phyloP scores from a whole-genome alignment of 345 rosid genomes.

The Citrus medica region DNA sequence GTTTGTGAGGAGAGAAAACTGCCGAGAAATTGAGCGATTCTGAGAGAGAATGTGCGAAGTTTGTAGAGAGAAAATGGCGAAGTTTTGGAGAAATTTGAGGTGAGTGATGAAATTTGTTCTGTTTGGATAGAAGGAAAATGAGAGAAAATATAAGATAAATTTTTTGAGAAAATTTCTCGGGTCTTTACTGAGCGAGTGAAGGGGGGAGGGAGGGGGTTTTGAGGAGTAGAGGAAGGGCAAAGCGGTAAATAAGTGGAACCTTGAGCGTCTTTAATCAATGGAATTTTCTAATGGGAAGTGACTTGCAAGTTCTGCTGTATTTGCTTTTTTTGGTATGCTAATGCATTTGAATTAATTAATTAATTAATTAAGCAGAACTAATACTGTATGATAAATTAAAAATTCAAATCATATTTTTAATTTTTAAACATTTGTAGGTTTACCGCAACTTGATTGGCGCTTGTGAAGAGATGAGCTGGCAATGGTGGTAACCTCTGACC shows the following conservation, averaged over 20 bases:
- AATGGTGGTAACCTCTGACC: slow-evolving; percentile 18
- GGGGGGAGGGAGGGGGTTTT: slow-evolving; percentile 26
- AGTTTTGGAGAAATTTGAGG: neutral
- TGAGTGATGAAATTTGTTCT: neutral
- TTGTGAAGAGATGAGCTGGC: slow-evolving; percentile 26
- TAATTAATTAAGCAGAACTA: neutral
- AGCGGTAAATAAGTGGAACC: slow-evolving; percentile 23
- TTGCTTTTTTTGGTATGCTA: slow-evolving; percentile 11
- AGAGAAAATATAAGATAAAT: neutral
- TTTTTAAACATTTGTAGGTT: neutral
- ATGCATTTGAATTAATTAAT: neutral
- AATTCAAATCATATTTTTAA: no score
- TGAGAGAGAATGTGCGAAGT: neutral
- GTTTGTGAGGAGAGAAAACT: neutral
- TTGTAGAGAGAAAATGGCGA: neutral
- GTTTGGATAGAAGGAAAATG: slow-evolving; percentile 3
- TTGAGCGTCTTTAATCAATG: slow-evolving; percentile 19
- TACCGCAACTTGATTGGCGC: neutral
- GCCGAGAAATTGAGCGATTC: neutral
- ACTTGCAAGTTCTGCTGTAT: slow-evolving; percentile 26
- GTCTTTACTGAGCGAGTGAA: neutral
- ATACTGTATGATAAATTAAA: no score
- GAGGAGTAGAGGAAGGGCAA: slow-evolving; percentile 38
- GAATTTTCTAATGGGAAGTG: slow-evolving; percentile 24
- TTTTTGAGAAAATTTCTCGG: neutral